Base-by-base conservation (phyloP, 1,139 yeast genomes). In the Komagataea norvegica region DNA sequence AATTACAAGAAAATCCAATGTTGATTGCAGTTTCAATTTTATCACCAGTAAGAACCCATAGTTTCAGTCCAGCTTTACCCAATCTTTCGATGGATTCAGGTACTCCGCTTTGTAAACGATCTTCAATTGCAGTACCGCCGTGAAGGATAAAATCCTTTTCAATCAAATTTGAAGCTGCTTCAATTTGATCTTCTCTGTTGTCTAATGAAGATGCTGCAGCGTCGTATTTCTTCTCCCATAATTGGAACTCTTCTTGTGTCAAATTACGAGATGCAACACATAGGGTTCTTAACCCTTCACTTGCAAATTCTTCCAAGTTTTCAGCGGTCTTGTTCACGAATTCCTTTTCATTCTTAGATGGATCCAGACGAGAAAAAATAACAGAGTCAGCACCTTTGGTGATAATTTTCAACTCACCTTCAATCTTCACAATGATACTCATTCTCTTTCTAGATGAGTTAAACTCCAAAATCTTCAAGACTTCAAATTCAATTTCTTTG, bases 71-170 rank as follows among this genome's bases (percentile, higher is more conserved):
- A 8, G 96, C 97, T 49, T 80, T 75, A 10, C 83, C 86, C 41
- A 91, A 71, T 33, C 84, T 64, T 9, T 88, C 82, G 60, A 91
- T 91, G 5, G 97, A 76, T 50, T 87, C 94, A 2, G 98, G 97
- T 14, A 91, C 98, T 57, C 97, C 98, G 44, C 80, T 87, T 64
- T 91, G 98, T 43, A 91, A 70, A 54, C 96, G 73, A 63, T 91
- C 98, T 60, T 91, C 98, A 60, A 91, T 91, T 15, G 98, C 98
- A 22, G 98, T 91, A 52, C 97, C 98, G 45, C 98, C 98, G 27
- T 91, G 65, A 42, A 91, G 66, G 13, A 67, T 67, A 51, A 91
- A 66, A 29, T 78, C 78, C 22, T 75, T 70, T 61, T 91, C 98
- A 50, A 91, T 78, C 36, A 79, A 77, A 36, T 88, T 91, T 18